Conservation (phyloP, 169 alveolate species). For the Hepatocystis sp. region DNA sequence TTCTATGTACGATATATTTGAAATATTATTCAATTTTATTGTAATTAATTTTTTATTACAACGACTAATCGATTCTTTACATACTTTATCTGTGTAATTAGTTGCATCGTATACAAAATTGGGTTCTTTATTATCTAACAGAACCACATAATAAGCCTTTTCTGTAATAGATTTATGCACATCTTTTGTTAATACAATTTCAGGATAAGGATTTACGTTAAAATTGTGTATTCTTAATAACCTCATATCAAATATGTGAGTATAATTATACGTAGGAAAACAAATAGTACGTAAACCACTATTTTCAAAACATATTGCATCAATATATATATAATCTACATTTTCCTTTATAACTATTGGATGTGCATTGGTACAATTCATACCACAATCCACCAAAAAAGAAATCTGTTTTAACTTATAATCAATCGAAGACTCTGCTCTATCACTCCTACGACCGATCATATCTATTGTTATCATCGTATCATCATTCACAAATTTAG, state of each 20-base stretch:
- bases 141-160: no score
- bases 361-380: background rate
- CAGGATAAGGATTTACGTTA: slow-evolving; percentile 74
- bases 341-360: slow-evolving; percentile 25
- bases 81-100: background rate
- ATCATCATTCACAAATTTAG: background rate
- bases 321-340: slow-evolving; percentile 42
- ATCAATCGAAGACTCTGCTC: background rate
- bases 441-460: slow-evolving; percentile 35
- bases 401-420: slow-evolving; percentile 16
- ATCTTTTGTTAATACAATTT: slow-evolving; percentile 1
- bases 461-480: slow-evolving; percentile 17
- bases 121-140: no score
- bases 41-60: no score
- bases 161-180: slow-evolving; percentile 22
- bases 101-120: no score
- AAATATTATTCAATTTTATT: no score
- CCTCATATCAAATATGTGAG: slow-evolving; percentile 56
- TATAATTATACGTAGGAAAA: slow-evolving; percentile 24
- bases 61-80: background rate
- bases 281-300: slow-evolving; percentile 15
- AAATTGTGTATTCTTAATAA: slow-evolving; percentile 49
- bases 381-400: no score
- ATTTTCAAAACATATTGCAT: slow-evolving; percentile 46
- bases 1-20: no score